Evolutionary conservation across 192 early-diverging fungal species (phyloP).

Genomic region (Entomortierella parvispora): DNA sequence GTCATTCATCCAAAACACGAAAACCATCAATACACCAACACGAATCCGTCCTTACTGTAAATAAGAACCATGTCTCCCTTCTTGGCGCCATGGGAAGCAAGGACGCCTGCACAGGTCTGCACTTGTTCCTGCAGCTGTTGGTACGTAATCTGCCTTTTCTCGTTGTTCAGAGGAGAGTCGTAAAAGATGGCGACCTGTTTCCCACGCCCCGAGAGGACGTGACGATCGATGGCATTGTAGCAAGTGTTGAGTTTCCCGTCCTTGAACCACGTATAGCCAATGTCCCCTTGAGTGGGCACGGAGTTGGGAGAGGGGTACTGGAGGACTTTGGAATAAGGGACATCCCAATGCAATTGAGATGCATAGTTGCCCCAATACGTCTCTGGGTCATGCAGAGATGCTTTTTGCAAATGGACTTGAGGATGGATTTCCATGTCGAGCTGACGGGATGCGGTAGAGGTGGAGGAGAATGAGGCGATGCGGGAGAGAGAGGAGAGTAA

Average conservation of each 20-base stretch:
- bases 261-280: slow-evolving; percentile 71
- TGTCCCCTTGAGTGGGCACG: slow-evolving; percentile 12
- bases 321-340: slow-evolving; percentile 49
- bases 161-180: slow-evolving; percentile 75
- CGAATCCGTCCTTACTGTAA: slow-evolving; percentile 85
- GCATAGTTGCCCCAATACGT: slow-evolving; percentile 63
- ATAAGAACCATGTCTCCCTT: slow-evolving; percentile 83
- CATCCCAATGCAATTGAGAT: slow-evolving; percentile 59
- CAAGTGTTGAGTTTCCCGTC: slow-evolving; percentile 80
- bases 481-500: not conserved
- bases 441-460: slow-evolving; percentile 1
- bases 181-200: slow-evolving; percentile 74
- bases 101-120: slow-evolving; percentile 70
- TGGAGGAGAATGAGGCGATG: not conserved
- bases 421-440: slow-evolving; percentile 29
- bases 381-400: slow-evolving; percentile 57
- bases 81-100: slow-evolving; percentile 66
- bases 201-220: slow-evolving; percentile 66
- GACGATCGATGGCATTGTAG: slow-evolving; percentile 84
- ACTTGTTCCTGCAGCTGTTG: slow-evolving; percentile 74
- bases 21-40: too few species aligned
- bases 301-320: slow-evolving; percentile 22
- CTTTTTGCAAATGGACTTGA: slow-evolving; percentile 14
- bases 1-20: too few species aligned
- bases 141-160: slow-evolving; percentile 69